Evolutionary conservation across 164 flowering plant genomes (phyloP).

Genomic region (Annona squamosa): DNA sequence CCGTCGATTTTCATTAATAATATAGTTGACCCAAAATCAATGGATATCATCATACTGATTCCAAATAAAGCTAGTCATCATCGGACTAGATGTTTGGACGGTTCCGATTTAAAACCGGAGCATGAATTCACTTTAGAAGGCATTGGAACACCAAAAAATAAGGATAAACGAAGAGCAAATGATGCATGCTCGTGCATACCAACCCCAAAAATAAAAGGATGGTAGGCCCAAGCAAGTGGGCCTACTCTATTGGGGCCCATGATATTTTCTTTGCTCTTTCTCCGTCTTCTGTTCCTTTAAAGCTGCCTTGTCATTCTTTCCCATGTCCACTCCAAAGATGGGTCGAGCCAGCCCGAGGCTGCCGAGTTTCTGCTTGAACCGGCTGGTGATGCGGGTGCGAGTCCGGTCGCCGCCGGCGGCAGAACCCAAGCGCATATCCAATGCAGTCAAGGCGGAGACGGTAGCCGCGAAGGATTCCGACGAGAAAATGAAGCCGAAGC

Average conservation of each 20-base stretch:
- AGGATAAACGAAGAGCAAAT: conserved; percentile 12
- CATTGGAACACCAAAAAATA: conserved; percentile 15
- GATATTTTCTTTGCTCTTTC: neutral
- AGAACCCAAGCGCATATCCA: conserved; percentile 24
- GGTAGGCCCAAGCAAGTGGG: neutral
- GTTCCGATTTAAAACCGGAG: neutral
- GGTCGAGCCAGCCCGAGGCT: conserved; percentile 33
- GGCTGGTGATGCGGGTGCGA: conserved; percentile 46
- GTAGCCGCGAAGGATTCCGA: conserved; percentile 5
- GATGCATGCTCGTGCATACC: conserved; percentile 7
- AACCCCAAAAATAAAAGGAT: conserved; percentile 2
- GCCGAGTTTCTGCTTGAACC: conserved; percentile 52
- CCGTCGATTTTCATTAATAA: neutral
- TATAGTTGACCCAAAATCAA: neutral
- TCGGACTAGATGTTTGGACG: neutral
- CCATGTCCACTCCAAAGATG: conserved; percentile 21
- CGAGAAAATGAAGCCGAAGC: conserved; percentile 16
- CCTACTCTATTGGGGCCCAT: neutral
- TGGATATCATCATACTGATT: neutral
- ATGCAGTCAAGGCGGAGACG: conserved; percentile 14
- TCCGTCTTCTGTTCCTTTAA: conserved; percentile 3
- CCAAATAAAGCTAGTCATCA: neutral
- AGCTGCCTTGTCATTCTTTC: neutral
- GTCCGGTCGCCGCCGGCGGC: conserved; percentile 48
- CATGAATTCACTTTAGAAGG: conserved; percentile 22